These are phyloP conservation scores for Cystobasidium onofrii DNA, from an alignment of 768 basidiomycete genomes.

Conservation along the genomic window DNA sequence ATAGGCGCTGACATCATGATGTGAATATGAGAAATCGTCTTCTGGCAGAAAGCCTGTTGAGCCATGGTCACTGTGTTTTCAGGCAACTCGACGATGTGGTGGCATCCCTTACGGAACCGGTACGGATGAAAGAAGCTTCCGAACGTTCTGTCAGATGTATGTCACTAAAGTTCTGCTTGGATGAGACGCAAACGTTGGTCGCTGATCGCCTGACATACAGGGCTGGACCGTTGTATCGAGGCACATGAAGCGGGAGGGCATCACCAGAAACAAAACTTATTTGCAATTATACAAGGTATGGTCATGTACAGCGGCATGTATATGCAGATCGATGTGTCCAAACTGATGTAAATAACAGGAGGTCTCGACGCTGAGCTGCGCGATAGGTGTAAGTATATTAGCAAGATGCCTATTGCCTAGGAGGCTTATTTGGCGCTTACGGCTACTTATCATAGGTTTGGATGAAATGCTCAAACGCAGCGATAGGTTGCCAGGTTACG, in stretches of 20 bases:
- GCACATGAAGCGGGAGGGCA: conserved; percentile 64
- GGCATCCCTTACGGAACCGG: conserved; percentile 67
- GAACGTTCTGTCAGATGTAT: conserved; percentile 64
- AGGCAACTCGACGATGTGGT: conserved; percentile 50
- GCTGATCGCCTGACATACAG: conserved; percentile 23
- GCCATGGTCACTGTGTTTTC: no score
- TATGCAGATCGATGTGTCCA: no score
- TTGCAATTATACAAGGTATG: conserved; percentile 82
- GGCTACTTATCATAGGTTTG: conserved; percentile 50
- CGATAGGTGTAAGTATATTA: conserved; percentile 51
- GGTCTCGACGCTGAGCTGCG: conserved; percentile 66
- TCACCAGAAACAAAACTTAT: conserved; percentile 65
- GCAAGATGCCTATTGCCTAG: not conserved
- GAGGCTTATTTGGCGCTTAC: no score
- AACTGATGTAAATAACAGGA: conserved; percentile 24
- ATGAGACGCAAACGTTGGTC: no score
- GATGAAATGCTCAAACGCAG: conserved; percentile 72
- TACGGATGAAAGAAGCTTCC: conserved; percentile 80
- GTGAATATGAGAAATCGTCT: conserved; percentile 57
- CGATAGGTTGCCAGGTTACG: conserved; percentile 74
- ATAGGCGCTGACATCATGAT: conserved; percentile 92
- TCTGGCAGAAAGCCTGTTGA: no score
- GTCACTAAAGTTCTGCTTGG: no score
- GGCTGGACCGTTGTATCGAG: conserved; percentile 80
- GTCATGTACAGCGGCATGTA: no score